These are phyloP conservation scores for Actinidia arguta DNA, from an alignment of 179 eudicot genomes.

Conservation along the genomic window DNA sequence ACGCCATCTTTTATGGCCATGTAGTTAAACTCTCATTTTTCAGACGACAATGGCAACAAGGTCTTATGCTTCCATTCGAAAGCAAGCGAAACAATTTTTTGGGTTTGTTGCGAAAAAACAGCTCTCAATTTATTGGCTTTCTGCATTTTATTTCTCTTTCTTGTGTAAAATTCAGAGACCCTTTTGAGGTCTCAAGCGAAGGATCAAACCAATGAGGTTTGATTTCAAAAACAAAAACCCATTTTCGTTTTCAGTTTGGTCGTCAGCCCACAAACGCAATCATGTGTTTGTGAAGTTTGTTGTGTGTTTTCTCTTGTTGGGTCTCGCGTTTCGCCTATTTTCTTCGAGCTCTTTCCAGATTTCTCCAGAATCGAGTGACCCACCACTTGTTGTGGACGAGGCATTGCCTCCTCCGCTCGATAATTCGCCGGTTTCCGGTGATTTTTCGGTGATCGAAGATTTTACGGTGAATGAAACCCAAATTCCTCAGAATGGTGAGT, in stretches of 20 bases:
- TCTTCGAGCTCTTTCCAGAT: constrained; percentile 25
- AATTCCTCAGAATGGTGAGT: constrained; percentile 29
- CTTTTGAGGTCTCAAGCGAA: constrained; percentile 3
- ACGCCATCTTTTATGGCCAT: not conserved
- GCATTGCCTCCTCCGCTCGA: constrained; percentile 17
- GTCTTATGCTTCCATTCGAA: not conserved
- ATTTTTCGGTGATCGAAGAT: constrained; percentile 4
- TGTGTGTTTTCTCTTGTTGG: constrained; percentile 43
- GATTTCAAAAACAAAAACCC: constrained; percentile 16
- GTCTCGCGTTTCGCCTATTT: constrained; percentile 42
- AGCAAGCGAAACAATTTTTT: not conserved
- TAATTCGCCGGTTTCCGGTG: constrained; percentile 10
- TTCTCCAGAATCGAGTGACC: constrained; percentile 15
- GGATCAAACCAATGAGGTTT: constrained; percentile 29
- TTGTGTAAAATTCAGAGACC: not conserved
- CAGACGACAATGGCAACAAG: not conserved
- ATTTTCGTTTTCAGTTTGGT: constrained; percentile 18
- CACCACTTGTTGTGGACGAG: not conserved
- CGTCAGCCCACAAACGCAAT: constrained; percentile 36
- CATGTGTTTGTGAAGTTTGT: constrained; percentile 39
- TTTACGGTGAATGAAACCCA: constrained; percentile 13
- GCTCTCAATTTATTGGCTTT: not conserved
- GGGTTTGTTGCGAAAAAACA: constrained; percentile 10
- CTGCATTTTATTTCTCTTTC: not conserved
- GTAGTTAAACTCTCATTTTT: not conserved